Conservation (phyloP, 2,329 filamentous ascomycete genomes). For the Cordyceps tenuipes region DNA sequence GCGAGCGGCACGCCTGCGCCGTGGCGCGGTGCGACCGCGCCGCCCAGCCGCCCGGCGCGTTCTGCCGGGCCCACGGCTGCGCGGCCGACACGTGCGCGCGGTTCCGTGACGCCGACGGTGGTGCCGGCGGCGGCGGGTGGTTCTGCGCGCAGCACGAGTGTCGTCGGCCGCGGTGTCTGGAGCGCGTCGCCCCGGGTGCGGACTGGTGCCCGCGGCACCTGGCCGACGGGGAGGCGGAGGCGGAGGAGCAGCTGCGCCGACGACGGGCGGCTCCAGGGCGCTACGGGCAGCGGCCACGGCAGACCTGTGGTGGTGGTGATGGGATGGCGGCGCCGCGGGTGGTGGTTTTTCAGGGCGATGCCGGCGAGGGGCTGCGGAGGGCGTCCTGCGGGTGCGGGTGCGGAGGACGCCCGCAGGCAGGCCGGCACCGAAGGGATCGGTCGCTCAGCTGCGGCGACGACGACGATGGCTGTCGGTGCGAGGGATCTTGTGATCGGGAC, state of each 20-base stretch:
- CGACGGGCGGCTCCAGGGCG: too few relatives aligned
- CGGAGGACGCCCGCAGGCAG: neutral
- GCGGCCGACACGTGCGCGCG: constrained; percentile 5
- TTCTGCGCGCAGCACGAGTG: constrained; percentile 11
- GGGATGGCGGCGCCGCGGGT: neutral
- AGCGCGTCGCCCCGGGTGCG: neutral
- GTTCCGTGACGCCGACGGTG: constrained; percentile 1
- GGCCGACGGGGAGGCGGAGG: neutral
- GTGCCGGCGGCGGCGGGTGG: neutral
- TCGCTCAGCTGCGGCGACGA: neutral
- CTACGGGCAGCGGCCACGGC: neutral
- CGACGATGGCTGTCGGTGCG: neutral
- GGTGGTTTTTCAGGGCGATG: neutral
- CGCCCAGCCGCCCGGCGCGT: neutral
- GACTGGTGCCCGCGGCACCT: neutral
- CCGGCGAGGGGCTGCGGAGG: too few relatives aligned
- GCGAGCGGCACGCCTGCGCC: constrained; percentile 5
- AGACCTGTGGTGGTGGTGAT: neutral
- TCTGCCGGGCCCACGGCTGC: constrained; percentile 7
- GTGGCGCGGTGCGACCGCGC: constrained; percentile 1
- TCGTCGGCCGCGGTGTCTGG: neutral
- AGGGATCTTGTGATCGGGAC: neutral
- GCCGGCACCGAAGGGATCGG: neutral
- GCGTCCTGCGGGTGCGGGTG: neutral
- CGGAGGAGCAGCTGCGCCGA: neutral